Base-by-base conservation (phyloP, 129 eudicot genomes). In the Smallanthus sonchifolius region DNA sequence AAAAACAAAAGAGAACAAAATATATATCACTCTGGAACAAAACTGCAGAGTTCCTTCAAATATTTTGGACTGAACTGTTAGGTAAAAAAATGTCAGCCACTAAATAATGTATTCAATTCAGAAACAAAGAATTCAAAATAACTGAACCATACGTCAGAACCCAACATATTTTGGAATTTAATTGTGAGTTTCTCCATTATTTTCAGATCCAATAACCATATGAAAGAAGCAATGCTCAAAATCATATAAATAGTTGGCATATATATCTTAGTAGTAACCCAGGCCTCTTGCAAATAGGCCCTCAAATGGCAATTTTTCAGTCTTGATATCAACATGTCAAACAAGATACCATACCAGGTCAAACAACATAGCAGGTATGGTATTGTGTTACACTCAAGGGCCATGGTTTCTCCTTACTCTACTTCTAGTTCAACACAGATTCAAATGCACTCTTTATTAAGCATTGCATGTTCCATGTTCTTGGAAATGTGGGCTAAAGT, bases 151-250 rank as follows among this genome's bases (percentile, higher is more conserved):
- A 35, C 60, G 39, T 75, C 17, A 51, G n/a, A 75, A 47, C 13
- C 38, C 54, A 14, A 36, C 52, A 52, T 38, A 30, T 13, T 32
- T 28, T n/a, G 7, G 60, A 13, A 45, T 19, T 17, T 20, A 64
- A 48, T 36, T 49, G 39, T 36, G 60, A 70, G 60, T 35, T 70
- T 37, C 75, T 56, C 40, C 10, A 72, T 55, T 4, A 35, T 36
- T 13, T 49, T 36, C 19, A 38, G 15, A 15, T 40, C 38, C 72
- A 20, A 75, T 62, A 48, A 64, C 24, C 70, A 59, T 10, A 47
- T 63, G 39, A 62, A 73, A 42, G 61, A 74, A 56, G 19, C 42
- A 64, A 48, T 30, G 62, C n/a, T 34, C 45, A 49, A 48, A 48
- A 69, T 28, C 11, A 14, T 42, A 37, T n/a, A 64, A 36, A 17